These are phyloP conservation scores for Pharus latifolius DNA, from an alignment of 176 grass and related monocot species.

Conservation along the genomic window DNA sequence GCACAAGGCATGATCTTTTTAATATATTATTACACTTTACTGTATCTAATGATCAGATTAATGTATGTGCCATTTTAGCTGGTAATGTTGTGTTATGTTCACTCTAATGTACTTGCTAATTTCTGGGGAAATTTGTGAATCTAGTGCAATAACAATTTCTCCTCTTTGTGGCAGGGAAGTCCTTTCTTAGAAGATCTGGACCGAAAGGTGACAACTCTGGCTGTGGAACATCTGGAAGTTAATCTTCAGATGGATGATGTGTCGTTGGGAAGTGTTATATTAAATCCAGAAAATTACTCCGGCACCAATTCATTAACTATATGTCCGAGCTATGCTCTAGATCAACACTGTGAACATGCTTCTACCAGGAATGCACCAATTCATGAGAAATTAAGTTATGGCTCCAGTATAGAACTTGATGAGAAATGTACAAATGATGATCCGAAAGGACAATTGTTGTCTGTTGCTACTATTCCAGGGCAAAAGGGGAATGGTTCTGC, in stretches of 20 bases:
- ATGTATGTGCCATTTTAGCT: not conserved
- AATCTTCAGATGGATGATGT: slow-evolving; percentile 10
- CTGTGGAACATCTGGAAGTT: not conserved
- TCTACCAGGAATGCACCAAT: slow-evolving; percentile 3
- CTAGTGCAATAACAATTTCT: not conserved
- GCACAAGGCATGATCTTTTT: not conserved
- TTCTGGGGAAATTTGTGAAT: slow-evolving; percentile 5
- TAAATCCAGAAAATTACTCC: slow-evolving; percentile 25
- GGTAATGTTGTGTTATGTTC: not conserved
- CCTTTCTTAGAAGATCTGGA: slow-evolving; percentile 8
- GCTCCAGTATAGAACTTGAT: slow-evolving; percentile 13
- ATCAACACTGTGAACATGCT: slow-evolving; percentile 17
- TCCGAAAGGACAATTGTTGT: not conserved
- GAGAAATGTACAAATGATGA: slow-evolving; percentile 14
- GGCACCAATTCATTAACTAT: not conserved
- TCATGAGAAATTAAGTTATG: slow-evolving; percentile 15
- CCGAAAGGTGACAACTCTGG: not conserved
- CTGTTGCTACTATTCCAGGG: slow-evolving; percentile 12
- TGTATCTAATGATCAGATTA: not conserved
- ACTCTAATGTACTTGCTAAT: slow-evolving; percentile 3
- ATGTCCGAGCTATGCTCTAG: not conserved
- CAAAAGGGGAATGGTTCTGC: slow-evolving; percentile 11
- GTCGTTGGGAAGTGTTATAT: not conserved
- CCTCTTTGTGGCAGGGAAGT: slow-evolving; percentile 33
- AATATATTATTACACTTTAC: not conserved